Base-by-base conservation (phyloP, 345 rosid genomes). In the Citrus hindsii region DNA sequence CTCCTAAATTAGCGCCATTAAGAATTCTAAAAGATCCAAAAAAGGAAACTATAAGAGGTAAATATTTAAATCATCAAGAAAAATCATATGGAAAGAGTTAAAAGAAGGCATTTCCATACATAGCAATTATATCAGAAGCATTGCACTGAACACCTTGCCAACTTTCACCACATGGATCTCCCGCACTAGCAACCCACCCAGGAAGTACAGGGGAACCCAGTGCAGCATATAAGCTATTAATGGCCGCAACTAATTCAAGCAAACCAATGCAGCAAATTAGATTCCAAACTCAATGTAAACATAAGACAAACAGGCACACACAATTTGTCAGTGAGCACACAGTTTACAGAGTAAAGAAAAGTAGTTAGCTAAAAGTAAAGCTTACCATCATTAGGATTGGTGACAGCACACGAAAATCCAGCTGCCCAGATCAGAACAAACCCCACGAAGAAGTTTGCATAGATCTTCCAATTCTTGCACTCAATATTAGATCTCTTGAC, bases 81-180 rank as follows among this genome's bases (percentile, higher is more conserved):
- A 46, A 65, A 53, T 56, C n/a, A 59, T 30, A 19, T 30, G 71
- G 37, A 66, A 60, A 73, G 71, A 48, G 22, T 16, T 42, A 69
- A 1, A 32, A 33, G 79, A 65, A 59, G 14, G 19, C 71, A 19
- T 27, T 53, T 25, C 56, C 88, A 61, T 85, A 92, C 98, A 94
- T 92, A 79, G 88, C 84, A 35, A 64, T 40, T 21, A 89, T 88
- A 63, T 85, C 87, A 12, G 98, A 86, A 69, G 64, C 90, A 74
- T 89, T 89, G 75, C 99, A 96, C 63, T 32, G 77, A 82, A 94
- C 85, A 60, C 99, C 99, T 89, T 96, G 99, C 98, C 99, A 94
- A 67, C 82, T 78, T 81, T 92, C 94, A 56, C 87, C 95, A 83
- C 99, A 96, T 0, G 99, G 99, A 84, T 96, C 99, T 89, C 99